A percentile compares a stretch with the other conserved stretches of the same genome.
These are phyloP conservation scores for Cylindrotheca fusiformis DNA, from an alignment of 108 stramenopile species.

Conservation along the genomic window DNA sequence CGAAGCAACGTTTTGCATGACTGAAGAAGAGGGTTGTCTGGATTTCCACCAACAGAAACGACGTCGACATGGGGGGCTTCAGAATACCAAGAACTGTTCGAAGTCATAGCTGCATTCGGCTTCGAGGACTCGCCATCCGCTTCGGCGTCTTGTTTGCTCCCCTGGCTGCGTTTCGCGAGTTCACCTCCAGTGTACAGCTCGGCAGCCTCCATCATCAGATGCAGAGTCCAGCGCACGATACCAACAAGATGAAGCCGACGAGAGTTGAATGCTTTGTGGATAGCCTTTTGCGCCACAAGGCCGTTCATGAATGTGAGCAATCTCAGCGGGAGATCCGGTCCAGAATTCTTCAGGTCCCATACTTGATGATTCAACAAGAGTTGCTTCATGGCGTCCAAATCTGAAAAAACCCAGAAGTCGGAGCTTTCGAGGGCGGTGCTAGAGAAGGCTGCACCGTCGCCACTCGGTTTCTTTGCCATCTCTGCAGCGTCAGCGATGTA, in stretches of 20 bases:
- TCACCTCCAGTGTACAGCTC: constrained; percentile 70
- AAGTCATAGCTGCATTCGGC: constrained; percentile 12
- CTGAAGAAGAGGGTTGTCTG: constrained; percentile 72
- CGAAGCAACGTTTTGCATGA: constrained; percentile 80
- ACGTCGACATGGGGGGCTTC: constrained; percentile 62
- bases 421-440: constrained; percentile 26
- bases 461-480: constrained; percentile 36
- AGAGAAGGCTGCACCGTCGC: constrained; percentile 5
- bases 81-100: constrained; percentile 49
- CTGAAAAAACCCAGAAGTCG: constrained; percentile 79
- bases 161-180: constrained; percentile 4
- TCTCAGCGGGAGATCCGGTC: constrained; percentile 73
- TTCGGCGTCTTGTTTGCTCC: constrained; percentile 16
- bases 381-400: constrained; percentile 90
- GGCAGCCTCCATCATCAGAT: constrained; percentile 85
- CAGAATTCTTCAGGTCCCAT: constrained; percentile 73
- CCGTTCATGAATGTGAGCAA: constrained; percentile 73
- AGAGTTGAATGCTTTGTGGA: constrained; percentile 86
- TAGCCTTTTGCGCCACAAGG: constrained; percentile 70
- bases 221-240: constrained; percentile 82
- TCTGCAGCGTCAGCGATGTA: constrained; percentile 35
- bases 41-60: constrained; percentile 82
- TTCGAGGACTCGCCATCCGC: constrained; percentile 9
- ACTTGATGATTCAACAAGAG: constrained; percentile 88
- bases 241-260: constrained; percentile 81